Evolutionary conservation across 139 green algal species (phyloP).

Genomic region (Coelastrella sp.): DNA sequence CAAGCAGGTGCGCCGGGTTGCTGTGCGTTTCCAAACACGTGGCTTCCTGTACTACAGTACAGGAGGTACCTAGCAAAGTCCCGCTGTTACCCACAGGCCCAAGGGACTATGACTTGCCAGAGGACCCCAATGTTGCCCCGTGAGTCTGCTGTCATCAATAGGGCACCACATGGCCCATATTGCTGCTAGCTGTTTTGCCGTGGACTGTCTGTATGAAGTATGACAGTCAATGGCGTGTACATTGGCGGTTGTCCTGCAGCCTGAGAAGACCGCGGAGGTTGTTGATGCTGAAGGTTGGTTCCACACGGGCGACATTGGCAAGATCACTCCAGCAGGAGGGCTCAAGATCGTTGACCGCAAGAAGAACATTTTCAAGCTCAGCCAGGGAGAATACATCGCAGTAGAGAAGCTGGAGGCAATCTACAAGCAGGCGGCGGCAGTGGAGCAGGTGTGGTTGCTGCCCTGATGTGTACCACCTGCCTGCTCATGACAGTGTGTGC

Average conservation of each 20-base stretch:
- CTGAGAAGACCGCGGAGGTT: constrained; percentile 72
- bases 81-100: neutral
- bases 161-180: too few species aligned
- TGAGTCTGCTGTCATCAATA: too few species aligned
- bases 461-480: too few species aligned
- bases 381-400: constrained; percentile 96
- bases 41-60: neutral
- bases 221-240: neutral
- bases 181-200: too few species aligned
- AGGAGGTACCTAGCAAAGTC: too few species aligned
- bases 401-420: constrained; percentile 96
- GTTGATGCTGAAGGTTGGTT: constrained; percentile 91
- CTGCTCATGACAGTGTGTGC: too few species aligned
- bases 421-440: constrained; percentile 85
- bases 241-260: neutral
- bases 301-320: constrained; percentile 95
- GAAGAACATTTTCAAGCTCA: constrained; percentile 99
- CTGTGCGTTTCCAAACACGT: neutral
- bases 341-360: constrained; percentile 97
- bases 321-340: constrained; percentile 78
- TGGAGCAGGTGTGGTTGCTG: constrained; percentile 83
- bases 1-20: constrained; percentile 74
- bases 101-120: too few species aligned
- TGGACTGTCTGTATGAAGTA: neutral
- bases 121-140: too few species aligned